A percentile compares a stretch with the other conserved stretches of the same genome.
phyloP scores from a whole-genome alignment of 768 basidiomycete species.

The Roridomyces roridus region DNA sequence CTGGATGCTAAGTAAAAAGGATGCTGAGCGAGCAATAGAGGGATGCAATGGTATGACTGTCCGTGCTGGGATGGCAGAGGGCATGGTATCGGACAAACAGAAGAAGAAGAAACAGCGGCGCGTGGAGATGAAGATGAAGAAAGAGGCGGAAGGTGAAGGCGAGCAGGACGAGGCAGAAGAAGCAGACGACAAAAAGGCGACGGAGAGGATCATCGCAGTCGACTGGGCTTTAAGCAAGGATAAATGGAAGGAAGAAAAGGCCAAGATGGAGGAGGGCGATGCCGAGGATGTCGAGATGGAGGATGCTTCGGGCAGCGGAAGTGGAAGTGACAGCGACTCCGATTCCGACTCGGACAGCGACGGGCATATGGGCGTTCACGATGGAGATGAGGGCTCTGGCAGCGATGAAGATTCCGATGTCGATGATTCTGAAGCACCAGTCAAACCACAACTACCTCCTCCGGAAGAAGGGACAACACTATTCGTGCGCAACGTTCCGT shows the following conservation, averaged over 20 bases:
- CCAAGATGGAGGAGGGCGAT: constrained; percentile 51
- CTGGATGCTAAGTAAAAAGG: constrained; percentile 87
- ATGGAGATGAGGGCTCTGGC: constrained; percentile 33
- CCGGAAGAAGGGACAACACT: constrained; percentile 91
- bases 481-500: constrained; percentile 94
- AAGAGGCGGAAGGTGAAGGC: constrained; percentile 38
- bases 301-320: constrained; percentile 37
- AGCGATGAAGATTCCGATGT: constrained; percentile 46
- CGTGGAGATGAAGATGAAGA: constrained; percentile 55
- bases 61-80: constrained; percentile 64
- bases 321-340: constrained; percentile 32
- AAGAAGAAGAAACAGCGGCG: constrained; percentile 68
- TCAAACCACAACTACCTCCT: constrained; percentile 75
- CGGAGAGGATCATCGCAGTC: constrained; percentile 81
- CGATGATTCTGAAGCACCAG: constrained; percentile 48
- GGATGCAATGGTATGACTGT: constrained; percentile 79
- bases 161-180: constrained; percentile 42
- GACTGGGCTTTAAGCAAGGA: constrained; percentile 98
- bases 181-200: constrained; percentile 39
- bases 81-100: constrained; percentile 65
- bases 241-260: constrained; percentile 85
- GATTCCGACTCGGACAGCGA: constrained; percentile 38
- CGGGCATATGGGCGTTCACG: constrained; percentile 52
- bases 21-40: constrained; percentile 83
- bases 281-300: constrained; percentile 46